Percentiles rank a stretch among this genome's conserved stretches.
Conservation (phyloP, 306 rosid genomes). For the Cucumis cinereus region DNA sequence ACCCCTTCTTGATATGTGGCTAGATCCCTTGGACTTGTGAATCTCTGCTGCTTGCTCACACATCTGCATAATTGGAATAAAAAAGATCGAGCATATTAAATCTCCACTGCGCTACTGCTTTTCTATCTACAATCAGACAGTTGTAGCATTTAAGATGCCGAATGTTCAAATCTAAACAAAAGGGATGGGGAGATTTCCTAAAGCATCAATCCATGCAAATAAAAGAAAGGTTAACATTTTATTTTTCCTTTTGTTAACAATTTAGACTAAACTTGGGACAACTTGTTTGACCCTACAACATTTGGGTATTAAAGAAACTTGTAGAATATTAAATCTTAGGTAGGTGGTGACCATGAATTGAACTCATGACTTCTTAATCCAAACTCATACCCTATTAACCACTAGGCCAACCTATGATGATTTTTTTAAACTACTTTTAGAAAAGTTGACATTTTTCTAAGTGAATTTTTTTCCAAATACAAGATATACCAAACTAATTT, state of each 20-base stretch:
- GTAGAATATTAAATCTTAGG: no score
- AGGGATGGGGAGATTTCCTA: background rate
- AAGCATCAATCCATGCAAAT: background rate
- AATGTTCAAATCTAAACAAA: background rate
- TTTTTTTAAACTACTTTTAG: no score
- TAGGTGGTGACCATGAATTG: no score
- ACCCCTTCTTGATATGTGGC: conserved; percentile 60
- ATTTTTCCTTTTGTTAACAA: no score
- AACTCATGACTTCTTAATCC: no score
- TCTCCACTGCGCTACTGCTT: background rate
- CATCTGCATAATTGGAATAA: conserved; percentile 39
- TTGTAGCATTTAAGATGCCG: background rate
- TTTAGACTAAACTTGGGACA: no score
- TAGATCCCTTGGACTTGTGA: conserved; percentile 67
- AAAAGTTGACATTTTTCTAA: background rate
- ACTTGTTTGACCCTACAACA: no score
- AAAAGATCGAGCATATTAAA: background rate
- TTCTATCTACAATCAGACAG: background rate
- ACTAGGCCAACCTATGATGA: no score
- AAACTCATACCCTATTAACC: no score
- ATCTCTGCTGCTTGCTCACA: conserved; percentile 98
- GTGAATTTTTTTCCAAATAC: background rate
- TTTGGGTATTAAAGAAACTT: no score
- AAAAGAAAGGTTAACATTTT: background rate
- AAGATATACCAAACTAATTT: background rate